phyloP scores from a whole-genome alignment of 2,329 filamentous ascomycete genomes.

The Pseudogymnoascus sp. region DNA sequence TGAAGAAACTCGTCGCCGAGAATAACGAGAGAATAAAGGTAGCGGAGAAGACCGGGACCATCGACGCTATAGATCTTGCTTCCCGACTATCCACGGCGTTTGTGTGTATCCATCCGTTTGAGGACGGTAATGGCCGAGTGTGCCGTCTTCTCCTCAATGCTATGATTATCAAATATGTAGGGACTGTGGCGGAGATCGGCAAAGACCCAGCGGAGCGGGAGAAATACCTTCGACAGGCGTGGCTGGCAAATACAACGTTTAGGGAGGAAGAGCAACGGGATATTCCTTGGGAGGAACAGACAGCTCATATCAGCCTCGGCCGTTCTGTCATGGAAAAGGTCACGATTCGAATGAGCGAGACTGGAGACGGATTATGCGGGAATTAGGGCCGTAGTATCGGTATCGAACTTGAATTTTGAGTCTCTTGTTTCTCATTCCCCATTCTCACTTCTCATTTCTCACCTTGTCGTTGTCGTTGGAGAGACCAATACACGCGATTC shows the following conservation, averaged over 20 bases:
- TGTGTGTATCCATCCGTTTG: constrained; percentile 35
- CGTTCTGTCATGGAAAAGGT: not conserved
- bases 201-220: constrained; percentile 14
- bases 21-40: constrained; percentile 17
- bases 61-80: constrained; percentile 24
- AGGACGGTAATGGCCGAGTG: constrained; percentile 34
- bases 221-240: constrained; percentile 9
- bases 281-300: not conserved
- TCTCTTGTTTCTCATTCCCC: not conserved
- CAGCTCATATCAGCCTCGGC: not conserved
- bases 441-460: not conserved
- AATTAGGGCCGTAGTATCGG: not conserved
- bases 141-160: constrained; percentile 34
- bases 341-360: not conserved
- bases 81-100: constrained; percentile 28
- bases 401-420: not conserved
- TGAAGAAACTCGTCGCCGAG: constrained; percentile 20
- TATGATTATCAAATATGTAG: constrained; percentile 28
- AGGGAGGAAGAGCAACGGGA: not conserved
- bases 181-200: constrained; percentile 16
- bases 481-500: not conserved
- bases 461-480: not conserved
- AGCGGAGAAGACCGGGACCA: not conserved
- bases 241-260: not conserved
- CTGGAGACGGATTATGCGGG: too few species aligned